Conservation (phyloP, 176 grass and related monocot species). For the Hordeum vulgare region DNA sequence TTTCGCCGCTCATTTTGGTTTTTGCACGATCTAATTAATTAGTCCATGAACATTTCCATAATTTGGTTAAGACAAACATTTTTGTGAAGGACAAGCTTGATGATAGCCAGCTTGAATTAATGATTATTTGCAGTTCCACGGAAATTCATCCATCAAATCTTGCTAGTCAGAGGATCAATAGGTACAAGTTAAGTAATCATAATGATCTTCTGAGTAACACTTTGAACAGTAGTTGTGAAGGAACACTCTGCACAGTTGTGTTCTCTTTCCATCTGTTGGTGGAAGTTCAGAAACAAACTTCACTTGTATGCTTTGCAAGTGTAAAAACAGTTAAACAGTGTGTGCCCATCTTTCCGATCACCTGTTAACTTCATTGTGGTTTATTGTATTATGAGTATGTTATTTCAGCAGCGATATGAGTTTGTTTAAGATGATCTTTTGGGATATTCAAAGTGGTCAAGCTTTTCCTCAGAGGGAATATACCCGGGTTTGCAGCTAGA, state of each 20-base stretch:
- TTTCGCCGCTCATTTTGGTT: background rate
- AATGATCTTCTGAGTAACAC: background rate
- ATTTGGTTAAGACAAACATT: too few species aligned
- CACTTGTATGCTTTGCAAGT: background rate
- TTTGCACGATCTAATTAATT: background rate
- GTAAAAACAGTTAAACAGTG: background rate
- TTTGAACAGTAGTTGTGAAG: background rate
- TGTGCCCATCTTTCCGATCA: background rate
- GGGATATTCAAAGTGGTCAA: background rate
- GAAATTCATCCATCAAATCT: background rate
- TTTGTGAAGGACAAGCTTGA: background rate
- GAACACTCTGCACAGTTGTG: background rate
- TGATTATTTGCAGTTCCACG: background rate
- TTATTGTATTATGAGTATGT: background rate
- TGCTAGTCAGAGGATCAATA: background rate
- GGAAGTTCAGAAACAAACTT: background rate
- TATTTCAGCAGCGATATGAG: background rate
- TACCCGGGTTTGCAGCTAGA: background rate
- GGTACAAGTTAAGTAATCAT: background rate
- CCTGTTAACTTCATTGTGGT: background rate
- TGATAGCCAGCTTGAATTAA: background rate
- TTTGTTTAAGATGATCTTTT: background rate
- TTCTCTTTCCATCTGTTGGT: background rate
- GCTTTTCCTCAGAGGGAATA: background rate
- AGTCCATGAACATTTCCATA: too few species aligned